A percentile compares a stretch with the other conserved stretches of the same genome.
These are phyloP conservation scores for Tulasnella sp. DNA, from an alignment of 768 basidiomycete species.

Conservation along the genomic window DNA sequence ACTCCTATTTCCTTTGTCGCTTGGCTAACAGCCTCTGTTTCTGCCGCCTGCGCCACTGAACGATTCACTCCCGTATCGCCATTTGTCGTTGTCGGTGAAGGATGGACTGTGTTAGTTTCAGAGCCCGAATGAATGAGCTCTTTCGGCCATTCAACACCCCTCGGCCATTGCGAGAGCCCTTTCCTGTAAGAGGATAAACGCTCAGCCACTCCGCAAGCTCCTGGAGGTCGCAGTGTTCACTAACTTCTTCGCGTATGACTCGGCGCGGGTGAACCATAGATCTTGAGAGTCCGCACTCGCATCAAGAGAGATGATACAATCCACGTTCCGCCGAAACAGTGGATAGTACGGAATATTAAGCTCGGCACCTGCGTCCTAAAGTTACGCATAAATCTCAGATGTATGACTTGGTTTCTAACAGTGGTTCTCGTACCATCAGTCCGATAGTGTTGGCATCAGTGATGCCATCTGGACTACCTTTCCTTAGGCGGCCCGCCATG, in stretches of 20 bases:
- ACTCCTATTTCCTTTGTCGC: constrained; percentile 14
- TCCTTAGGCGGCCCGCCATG: constrained; percentile 19
- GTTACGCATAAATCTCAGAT: background rate
- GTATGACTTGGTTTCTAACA: background rate
- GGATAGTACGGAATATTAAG: constrained; percentile 26
- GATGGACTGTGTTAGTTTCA: background rate
- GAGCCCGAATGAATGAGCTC: background rate
- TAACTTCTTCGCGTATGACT: constrained; percentile 18
- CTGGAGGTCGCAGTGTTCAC: background rate
- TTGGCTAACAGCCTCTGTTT: constrained; percentile 18
- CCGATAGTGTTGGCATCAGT: constrained; percentile 23
- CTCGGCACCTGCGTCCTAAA: constrained; percentile 25
- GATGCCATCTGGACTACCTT: constrained; percentile 20
- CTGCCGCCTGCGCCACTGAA: constrained; percentile 19
- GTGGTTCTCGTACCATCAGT: constrained; percentile 20
- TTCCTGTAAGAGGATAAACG: background rate
- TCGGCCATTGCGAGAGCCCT: constrained; percentile 12
- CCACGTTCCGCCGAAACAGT: constrained; percentile 23
- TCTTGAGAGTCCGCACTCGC: constrained; percentile 23
- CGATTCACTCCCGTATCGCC: constrained; percentile 10
- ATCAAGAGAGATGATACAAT: constrained; percentile 24
- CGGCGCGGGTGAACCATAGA: constrained; percentile 25
- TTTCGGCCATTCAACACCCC: constrained; percentile 12
- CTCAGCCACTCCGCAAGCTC: constrained; percentile 9
- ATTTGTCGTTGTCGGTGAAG: constrained; percentile 9